Conservation (phyloP, 2,329 filamentous ascomycete genomes). For the Scytalidium sp. region DNA sequence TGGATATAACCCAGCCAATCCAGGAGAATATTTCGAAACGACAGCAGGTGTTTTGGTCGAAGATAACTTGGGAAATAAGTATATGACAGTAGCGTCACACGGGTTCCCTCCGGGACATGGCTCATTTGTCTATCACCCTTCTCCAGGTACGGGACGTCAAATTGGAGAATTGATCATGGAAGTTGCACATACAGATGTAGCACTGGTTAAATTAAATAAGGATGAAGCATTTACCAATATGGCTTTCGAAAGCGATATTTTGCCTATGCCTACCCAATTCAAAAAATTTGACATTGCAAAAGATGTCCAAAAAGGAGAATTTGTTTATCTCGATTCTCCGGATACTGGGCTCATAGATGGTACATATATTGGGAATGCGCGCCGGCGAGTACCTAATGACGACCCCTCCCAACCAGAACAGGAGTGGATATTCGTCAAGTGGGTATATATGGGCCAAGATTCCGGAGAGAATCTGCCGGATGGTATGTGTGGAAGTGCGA, state of each 20-base stretch:
- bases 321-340: neutral
- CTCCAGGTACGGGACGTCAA: neutral
- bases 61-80: neutral
- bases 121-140: neutral
- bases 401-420: neutral
- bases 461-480: neutral
- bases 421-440: neutral
- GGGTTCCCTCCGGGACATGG: neutral
- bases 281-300: neutral
- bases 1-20: neutral
- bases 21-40: neutral
- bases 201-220: neutral
- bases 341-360: neutral
- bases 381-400: neutral
- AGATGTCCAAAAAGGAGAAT: neutral
- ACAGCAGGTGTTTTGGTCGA: neutral
- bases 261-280: neutral
- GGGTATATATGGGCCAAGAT: conserved; percentile 1
- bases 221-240: neutral
- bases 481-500: conserved; percentile 1
- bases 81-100: neutral
- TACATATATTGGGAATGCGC: neutral
- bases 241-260: neutral
- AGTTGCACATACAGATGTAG: neutral
- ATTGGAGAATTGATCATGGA: neutral